These are phyloP conservation scores for Wickerhamiella sergipiensis DNA, from an alignment of 805 yeast species.

Conservation along the genomic window DNA sequence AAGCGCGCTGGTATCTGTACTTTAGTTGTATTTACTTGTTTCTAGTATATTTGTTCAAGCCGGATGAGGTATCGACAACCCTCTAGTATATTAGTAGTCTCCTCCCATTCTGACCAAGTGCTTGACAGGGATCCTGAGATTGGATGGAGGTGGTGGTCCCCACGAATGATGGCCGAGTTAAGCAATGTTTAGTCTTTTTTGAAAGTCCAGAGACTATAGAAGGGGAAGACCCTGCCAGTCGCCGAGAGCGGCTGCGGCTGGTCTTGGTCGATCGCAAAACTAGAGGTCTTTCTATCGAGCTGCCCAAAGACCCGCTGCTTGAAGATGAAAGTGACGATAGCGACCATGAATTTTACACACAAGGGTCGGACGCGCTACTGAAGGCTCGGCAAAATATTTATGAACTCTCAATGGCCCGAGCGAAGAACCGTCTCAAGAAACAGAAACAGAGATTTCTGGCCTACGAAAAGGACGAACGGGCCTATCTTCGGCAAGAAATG, in stretches of 20 bases:
- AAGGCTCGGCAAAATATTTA: slow-evolving; percentile 42
- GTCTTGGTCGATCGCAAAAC: background rate
- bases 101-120: no score
- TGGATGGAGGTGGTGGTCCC: background rate
- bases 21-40: no score
- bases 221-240: background rate
- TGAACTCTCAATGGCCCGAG: slow-evolving; percentile 33
- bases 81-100: no score
- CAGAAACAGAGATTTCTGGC: slow-evolving; percentile 22
- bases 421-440: slow-evolving; percentile 30
- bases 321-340: background rate
- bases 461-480: slow-evolving; percentile 21
- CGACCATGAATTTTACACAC: background rate
- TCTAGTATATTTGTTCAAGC: no score
- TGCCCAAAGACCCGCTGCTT: background rate
- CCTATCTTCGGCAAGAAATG: slow-evolving; percentile 28
- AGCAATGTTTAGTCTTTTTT: background rate
- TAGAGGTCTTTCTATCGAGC: background rate
- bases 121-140: no score
- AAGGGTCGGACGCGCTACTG: slow-evolving; percentile 29
- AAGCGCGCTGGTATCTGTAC: background rate
- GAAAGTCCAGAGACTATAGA: background rate
- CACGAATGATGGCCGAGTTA: background rate
- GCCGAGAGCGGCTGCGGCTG: background rate
- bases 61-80: no score